Evolutionary conservation across 148 eudicot species (phyloP).

Genomic region (Nepenthes mirabilis): DNA sequence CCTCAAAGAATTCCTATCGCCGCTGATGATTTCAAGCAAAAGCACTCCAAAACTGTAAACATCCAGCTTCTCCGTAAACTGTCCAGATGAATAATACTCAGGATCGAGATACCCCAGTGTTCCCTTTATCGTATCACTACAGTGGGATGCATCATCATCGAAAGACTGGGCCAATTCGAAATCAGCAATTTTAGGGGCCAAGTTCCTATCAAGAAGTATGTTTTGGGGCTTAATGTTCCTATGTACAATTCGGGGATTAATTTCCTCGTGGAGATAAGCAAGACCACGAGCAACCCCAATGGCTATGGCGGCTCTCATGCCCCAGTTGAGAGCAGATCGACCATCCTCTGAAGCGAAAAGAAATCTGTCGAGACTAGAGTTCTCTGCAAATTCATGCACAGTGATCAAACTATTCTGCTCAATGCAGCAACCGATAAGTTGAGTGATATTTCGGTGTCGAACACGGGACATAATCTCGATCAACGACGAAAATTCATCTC

Average conservation of each 20-base stretch:
- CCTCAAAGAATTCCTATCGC: conserved; percentile 14
- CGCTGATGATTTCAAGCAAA: conserved; percentile 50
- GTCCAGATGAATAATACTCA: conserved; percentile 33
- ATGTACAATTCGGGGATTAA: conserved; percentile 36
- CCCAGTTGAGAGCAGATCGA: conserved; percentile 30
- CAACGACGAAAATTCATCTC: neutral
- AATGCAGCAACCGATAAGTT: conserved; percentile 50
- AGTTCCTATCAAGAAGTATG: conserved; percentile 38
- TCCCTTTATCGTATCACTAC: conserved; percentile 37
- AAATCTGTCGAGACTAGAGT: neutral
- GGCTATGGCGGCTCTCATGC: conserved; percentile 40
- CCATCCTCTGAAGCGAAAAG: neutral
- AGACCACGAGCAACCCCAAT: conserved; percentile 53
- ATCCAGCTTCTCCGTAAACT: conserved; percentile 44
- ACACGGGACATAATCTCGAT: conserved; percentile 33
- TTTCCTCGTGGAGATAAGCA: conserved; percentile 51
- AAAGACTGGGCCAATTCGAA: conserved; percentile 46
- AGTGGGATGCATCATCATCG: conserved; percentile 39
- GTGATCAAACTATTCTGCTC: neutral
- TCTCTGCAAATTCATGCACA: neutral
- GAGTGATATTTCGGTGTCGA: conserved; percentile 44
- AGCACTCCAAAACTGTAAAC: conserved; percentile 60
- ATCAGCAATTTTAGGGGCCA: conserved; percentile 50
- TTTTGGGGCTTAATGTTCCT: conserved; percentile 59
- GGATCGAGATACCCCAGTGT: conserved; percentile 58